Evolutionary conservation across 2,329 filamentous ascomycete genomes (phyloP).

Genomic region (Calonectria multiphialidica): DNA sequence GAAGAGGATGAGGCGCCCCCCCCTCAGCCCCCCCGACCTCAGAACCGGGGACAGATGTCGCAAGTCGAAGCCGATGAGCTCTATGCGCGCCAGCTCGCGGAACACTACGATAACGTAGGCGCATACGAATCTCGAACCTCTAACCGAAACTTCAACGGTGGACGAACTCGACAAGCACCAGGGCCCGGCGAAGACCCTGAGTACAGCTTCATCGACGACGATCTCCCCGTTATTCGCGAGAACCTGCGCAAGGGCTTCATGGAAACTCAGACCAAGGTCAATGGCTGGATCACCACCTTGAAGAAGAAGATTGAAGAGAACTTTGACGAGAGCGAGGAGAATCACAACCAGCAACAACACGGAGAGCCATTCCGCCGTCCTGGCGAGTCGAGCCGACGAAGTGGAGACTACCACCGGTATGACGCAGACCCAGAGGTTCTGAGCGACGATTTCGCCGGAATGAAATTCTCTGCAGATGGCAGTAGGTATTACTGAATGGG

Average conservation of each 20-base stretch:
- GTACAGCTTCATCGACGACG: conserved; percentile 94
- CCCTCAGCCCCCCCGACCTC: conserved; percentile 84
- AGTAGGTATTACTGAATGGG: conserved; percentile 59
- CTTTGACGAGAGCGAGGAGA: conserved; percentile 76
- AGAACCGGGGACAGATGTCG: conserved; percentile 72
- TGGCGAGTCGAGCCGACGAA: conserved; percentile 75
- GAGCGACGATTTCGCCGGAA: conserved; percentile 86
- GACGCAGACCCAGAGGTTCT: conserved; percentile 94
- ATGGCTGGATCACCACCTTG: conserved; percentile 90
- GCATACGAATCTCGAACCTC: conserved; percentile 69
- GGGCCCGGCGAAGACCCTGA: conserved; percentile 73
- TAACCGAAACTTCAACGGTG: conserved; percentile 51
- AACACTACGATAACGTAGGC: conserved; percentile 82
- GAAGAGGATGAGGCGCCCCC: conserved; percentile 70
- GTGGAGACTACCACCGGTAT: conserved; percentile 90
- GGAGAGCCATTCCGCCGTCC: conserved; percentile 60
- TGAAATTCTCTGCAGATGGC: conserved; percentile 72
- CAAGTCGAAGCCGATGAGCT: conserved; percentile 93
- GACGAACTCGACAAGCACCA: conserved; percentile 54
- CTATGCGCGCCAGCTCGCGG: conserved; percentile 91
- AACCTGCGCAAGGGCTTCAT: conserved; percentile 95
- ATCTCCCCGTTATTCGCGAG: conserved; percentile 91
- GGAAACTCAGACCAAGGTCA: conserved; percentile 94
- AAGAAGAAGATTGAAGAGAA: conserved; percentile 96
- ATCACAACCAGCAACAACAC: conserved; percentile 37